Evolutionary conservation across 139 green algal genomes (phyloP).

Genomic region (Bryopsis sp.): DNA sequence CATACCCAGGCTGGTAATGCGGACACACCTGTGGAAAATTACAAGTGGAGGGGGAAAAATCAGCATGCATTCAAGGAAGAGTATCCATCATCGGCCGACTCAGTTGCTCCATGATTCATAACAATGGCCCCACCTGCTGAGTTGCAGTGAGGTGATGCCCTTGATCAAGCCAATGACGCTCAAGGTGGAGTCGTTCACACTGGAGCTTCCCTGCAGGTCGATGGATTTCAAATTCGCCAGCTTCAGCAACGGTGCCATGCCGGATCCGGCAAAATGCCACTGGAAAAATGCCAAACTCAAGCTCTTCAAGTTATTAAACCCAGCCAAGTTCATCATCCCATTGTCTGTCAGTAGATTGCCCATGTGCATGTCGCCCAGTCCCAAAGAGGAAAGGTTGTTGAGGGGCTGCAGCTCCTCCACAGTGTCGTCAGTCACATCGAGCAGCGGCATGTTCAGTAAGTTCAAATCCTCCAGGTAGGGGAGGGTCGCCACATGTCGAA

Average conservation of each 20-base stretch:
- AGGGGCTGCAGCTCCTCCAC: constrained; percentile 22
- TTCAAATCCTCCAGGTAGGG: constrained; percentile 27
- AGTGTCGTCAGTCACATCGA: constrained; percentile 24
- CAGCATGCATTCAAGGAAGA: constrained; percentile 16
- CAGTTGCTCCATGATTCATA: constrained; percentile 10
- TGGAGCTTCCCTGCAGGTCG: constrained; percentile 16
- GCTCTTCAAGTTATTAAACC: constrained; percentile 13
- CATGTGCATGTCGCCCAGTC: constrained; percentile 26
- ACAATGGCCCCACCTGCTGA: constrained; percentile 22
- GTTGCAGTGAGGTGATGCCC: constrained; percentile 7
- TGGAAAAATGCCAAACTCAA: constrained; percentile 15
- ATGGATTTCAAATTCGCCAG: background rate
- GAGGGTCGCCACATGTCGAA: constrained; percentile 20
- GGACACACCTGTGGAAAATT: constrained; percentile 1
- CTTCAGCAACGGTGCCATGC: constrained; percentile 2
- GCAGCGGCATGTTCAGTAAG: constrained; percentile 24
- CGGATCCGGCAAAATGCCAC: constrained; percentile 14
- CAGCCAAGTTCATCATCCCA: constrained; percentile 12
- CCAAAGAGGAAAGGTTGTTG: constrained; percentile 23
- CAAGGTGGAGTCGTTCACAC: constrained; percentile 23
- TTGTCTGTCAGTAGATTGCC: constrained; percentile 17
- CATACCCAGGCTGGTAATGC: constrained; percentile 16
- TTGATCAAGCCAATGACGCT: constrained; percentile 7
- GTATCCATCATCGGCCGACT: constrained; percentile 20
- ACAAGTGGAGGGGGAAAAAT: constrained; percentile 3